Base-by-base conservation (phyloP, 192 early-diverging fungal genomes). In the Physocladia obscura region DNA sequence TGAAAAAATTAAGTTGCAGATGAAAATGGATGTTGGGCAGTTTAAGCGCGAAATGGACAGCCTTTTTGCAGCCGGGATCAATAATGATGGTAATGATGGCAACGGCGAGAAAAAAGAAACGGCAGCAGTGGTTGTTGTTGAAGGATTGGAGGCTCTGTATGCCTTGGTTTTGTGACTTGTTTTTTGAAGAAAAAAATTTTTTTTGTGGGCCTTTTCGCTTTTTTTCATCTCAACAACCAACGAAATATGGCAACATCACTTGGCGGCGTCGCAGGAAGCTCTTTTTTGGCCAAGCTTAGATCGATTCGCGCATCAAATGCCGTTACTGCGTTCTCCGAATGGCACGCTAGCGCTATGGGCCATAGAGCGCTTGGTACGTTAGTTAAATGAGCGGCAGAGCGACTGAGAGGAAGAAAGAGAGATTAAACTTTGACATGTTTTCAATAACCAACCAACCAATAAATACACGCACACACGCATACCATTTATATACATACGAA, bases 31-130 rank as follows among this genome's bases (percentile, higher is more conserved):
- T 24, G 40, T 73, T 2, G 30, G 26, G 29, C 57, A 60, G 67
- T 62, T 75, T 55, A 29, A 49, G 21, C 24, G 19, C 24, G 37
- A 73, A 40, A 30, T 56, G 26, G 75, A 77, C 47, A 84, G 83
- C 68, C 84, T 87, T 67, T 87, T 84, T 57, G 68, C 59, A 22
- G 74, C 71, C 37, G 82, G 81, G 37, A 49, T 60, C 15, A 30
- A 50, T 19, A 47, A 6, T 30, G 55, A 49, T n/a, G n/a, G n/a
- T n/a, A n/a, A n/a, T n/a, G n/a, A n/a, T n/a, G n/a, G n/a, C n/a
- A n/a, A n/a, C n/a, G n/a, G n/a, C n/a, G n/a, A n/a, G n/a, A n/a
- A n/a, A n/a, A n/a, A n/a, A n/a, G n/a, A n/a, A n/a, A n/a, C n/a
- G n/a, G n/a, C n/a, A n/a, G n/a, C n/a, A n/a, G n/a, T n/a, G n/a